Conservation (phyloP, 257 asterid genomes). For the Ehretia macrophylla region DNA sequence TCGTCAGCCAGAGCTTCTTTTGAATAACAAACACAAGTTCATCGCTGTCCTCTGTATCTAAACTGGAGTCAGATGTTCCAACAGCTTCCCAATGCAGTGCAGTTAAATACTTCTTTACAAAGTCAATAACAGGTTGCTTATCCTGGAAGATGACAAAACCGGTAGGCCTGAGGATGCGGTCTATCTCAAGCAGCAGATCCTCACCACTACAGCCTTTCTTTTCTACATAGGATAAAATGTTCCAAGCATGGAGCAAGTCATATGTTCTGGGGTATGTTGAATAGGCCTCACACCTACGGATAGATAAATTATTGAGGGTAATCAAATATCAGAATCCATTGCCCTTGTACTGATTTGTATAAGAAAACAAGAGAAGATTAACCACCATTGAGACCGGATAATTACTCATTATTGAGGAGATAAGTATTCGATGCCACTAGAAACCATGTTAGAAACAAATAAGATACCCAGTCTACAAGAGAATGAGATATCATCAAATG, state of each 20-base stretch:
- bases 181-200: conserved; percentile 87
- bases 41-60: conserved; percentile 62
- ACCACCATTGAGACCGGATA: too few species aligned
- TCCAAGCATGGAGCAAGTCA: conserved; percentile 91
- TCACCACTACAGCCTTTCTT: conserved; percentile 94
- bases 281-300: conserved; percentile 86
- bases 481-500: too few species aligned
- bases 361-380: too few species aligned
- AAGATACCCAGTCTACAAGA: too few species aligned
- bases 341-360: too few species aligned
- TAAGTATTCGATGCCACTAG: too few species aligned
- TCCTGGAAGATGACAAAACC: conserved; percentile 76
- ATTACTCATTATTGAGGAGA: too few species aligned
- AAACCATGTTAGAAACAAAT: too few species aligned
- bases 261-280: conserved; percentile 96
- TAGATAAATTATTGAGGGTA: neutral
- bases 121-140: conserved; percentile 66
- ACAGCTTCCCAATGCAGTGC: conserved; percentile 93
- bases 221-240: conserved; percentile 74
- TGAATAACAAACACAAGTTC: conserved; percentile 56
- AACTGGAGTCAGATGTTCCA: conserved; percentile 41
- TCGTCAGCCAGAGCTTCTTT: conserved; percentile 88
- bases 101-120: conserved; percentile 64
- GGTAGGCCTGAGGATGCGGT: conserved; percentile 87
- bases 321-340: too few species aligned